Evolutionary conservation across 2,329 filamentous ascomycete species (phyloP).

Genomic region (Pseudodiploospora longispora): DNA sequence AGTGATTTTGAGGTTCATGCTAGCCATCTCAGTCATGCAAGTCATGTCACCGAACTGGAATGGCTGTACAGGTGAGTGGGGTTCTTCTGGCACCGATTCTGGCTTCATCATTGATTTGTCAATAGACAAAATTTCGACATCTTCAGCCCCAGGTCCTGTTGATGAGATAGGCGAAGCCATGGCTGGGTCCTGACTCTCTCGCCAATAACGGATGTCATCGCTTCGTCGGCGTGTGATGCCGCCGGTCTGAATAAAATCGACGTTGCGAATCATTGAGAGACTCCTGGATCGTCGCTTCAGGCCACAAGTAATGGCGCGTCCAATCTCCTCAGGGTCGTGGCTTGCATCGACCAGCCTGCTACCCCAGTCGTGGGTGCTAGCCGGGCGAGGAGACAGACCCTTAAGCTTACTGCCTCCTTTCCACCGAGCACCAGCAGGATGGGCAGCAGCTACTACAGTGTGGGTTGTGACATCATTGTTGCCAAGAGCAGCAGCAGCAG

Average conservation of each 20-base stretch:
- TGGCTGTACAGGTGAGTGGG: conserved; percentile 31
- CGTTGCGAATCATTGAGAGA: conserved; percentile 41
- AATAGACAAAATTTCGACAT: conserved; percentile 17
- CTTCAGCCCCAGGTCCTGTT: conserved; percentile 29
- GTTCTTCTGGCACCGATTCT: conserved; percentile 27
- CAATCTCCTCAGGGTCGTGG: conserved; percentile 47
- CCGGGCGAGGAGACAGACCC: conserved; percentile 53
- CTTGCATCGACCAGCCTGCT: conserved; percentile 28
- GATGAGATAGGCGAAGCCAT: conserved; percentile 46
- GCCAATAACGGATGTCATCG: conserved; percentile 57
- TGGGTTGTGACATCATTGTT: too few relatives aligned
- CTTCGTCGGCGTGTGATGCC: conserved; percentile 42
- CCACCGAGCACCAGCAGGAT: conserved; percentile 14
- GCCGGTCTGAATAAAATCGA: conserved; percentile 31
- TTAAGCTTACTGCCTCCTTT: conserved; percentile 34
- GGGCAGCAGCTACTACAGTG: background rate
- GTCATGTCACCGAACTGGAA: conserved; percentile 46
- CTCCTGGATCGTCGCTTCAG: conserved; percentile 51
- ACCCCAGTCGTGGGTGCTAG: conserved; percentile 48
- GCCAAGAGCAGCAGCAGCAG: too few relatives aligned
- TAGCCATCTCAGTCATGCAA: conserved; percentile 37
- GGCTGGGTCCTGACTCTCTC: conserved; percentile 48
- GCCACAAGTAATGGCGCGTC: conserved; percentile 49
- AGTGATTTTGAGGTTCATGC: conserved; percentile 51
- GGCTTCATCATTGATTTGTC: conserved; percentile 25